Base-by-base conservation (phyloP, 148 eudicot genomes). In the Heliamphora exappendiculata region DNA sequence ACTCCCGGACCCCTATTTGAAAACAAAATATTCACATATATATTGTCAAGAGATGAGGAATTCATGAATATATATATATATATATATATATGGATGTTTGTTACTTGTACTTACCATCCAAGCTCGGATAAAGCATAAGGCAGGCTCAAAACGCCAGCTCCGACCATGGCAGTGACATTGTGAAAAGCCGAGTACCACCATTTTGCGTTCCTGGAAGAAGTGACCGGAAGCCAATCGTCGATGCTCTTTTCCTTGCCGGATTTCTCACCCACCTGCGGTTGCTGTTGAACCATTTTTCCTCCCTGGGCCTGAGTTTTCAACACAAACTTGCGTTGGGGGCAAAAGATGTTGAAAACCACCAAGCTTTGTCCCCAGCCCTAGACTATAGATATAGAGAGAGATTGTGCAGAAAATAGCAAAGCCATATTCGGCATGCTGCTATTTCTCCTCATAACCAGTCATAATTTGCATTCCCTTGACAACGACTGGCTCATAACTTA, bases 151-250 rank as follows among this genome's bases (percentile, higher is more conserved):
- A 70, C 73, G 29, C 73, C 73, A 1, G 73, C 73, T 7, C 73
- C 73, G 13, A 70, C 73, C 57, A 70, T 70, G 73, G 73, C 73
- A n/a, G 73, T 70, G 57, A 70, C 73, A 1, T 70, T 70, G 57
- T 70, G 73, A 24, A 70, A 70, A 22, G 73, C 73, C 11, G 73
- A 70, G 31, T 45, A 47, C 73, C 73, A 70, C 73, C 55, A 47
- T 45, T 45, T 70, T 7, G 55, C 73, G 3, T 16, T 70, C 73
- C 73, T 49, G 39, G 73, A 70, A 37, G 73, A 70, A 17, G 73
- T 70, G 57, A 70, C 47, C 1, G 73, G 73, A 70, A 70, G 73
- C 73, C 73, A 70, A 2, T 70, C 73, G 2, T 70, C 73, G 1
- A 70, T 70, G 5, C 28, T 51, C 73, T 70, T 50, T 57, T 70